These are phyloP conservation scores for Panicum miliaceum DNA, from an alignment of 176 grass and related monocot genomes.

Conservation along the genomic window DNA sequence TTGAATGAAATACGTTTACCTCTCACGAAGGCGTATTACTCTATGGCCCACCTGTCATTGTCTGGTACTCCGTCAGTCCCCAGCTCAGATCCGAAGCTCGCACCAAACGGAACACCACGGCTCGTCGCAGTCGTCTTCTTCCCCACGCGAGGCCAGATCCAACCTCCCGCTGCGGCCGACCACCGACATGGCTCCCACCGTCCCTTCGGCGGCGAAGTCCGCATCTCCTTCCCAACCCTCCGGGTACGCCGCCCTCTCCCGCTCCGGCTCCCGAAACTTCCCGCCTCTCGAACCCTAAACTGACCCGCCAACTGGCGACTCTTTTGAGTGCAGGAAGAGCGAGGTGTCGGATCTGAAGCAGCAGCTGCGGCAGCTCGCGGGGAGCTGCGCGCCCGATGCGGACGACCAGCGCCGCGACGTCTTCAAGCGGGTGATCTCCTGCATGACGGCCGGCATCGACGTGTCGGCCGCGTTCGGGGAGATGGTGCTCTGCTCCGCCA, in stretches of 20 bases:
- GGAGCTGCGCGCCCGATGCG: slow-evolving; percentile 76
- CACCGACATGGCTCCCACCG: slow-evolving; percentile 78
- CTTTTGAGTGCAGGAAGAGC: slow-evolving; percentile 73
- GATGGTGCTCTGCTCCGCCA: slow-evolving; percentile 99
- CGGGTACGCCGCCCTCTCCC: slow-evolving; percentile 45
- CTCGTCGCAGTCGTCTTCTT: slow-evolving; percentile 41
- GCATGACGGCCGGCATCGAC: slow-evolving; percentile 99
- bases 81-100: slow-evolving; percentile 46
- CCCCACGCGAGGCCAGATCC: slow-evolving; percentile 51
- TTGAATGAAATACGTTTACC: neutral
- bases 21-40: neutral
- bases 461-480: slow-evolving; percentile 94
- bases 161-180: slow-evolving; percentile 34
- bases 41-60: slow-evolving; percentile 8
- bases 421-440: slow-evolving; percentile 99
- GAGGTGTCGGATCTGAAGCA: slow-evolving; percentile 99
- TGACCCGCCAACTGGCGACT: slow-evolving; percentile 25
- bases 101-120: slow-evolving; percentile 40
- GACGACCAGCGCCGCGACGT: slow-evolving; percentile 88
- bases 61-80: neutral
- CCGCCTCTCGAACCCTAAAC: slow-evolving; percentile 40
- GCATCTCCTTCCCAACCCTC: slow-evolving; percentile 90
- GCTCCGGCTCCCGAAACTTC: neutral
- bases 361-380: slow-evolving; percentile 86
- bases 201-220: slow-evolving; percentile 65